Evolutionary conservation across 345 rosid genomes (phyloP).

Genomic region (Moringa oleifera): DNA sequence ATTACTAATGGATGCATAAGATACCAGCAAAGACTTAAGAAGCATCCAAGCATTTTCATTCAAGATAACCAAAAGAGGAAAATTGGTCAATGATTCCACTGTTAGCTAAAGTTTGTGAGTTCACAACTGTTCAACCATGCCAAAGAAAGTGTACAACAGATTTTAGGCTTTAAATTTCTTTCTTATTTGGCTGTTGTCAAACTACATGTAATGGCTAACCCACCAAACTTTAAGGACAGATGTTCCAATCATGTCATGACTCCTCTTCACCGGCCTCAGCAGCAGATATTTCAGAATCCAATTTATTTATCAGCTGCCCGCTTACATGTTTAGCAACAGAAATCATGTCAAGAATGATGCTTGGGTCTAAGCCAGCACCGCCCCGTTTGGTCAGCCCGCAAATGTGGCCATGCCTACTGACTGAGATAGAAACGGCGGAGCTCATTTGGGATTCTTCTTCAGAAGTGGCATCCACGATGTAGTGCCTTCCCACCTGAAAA

Average conservation of each 20-base stretch:
- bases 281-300: constrained; percentile 72
- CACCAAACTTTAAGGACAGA: background rate
- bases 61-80: too few relatives aligned
- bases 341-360: constrained; percentile 77
- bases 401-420: constrained; percentile 61
- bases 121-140: too few relatives aligned
- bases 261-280: constrained; percentile 59
- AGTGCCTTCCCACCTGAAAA: constrained; percentile 63
- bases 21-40: too few relatives aligned
- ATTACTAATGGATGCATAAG: too few relatives aligned
- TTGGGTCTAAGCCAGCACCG: constrained; percentile 80
- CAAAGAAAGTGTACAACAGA: too few relatives aligned
- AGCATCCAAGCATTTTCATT: too few relatives aligned
- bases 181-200: too few relatives aligned
- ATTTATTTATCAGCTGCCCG: constrained; percentile 50
- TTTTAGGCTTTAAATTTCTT: too few relatives aligned
- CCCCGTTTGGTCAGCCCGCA: constrained; percentile 83
- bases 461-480: constrained; percentile 79
- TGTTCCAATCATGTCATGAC: constrained; percentile 8
- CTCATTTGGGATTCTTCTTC: constrained; percentile 97
- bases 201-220: too few relatives aligned
- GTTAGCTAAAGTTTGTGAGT: too few relatives aligned
- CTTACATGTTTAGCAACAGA: constrained; percentile 68
- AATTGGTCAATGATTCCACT: too few relatives aligned
- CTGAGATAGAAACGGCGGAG: constrained; percentile 78